Base-by-base conservation (phyloP, 1,139 yeast genomes). In the Sugiyamaella grinbergsii region DNA sequence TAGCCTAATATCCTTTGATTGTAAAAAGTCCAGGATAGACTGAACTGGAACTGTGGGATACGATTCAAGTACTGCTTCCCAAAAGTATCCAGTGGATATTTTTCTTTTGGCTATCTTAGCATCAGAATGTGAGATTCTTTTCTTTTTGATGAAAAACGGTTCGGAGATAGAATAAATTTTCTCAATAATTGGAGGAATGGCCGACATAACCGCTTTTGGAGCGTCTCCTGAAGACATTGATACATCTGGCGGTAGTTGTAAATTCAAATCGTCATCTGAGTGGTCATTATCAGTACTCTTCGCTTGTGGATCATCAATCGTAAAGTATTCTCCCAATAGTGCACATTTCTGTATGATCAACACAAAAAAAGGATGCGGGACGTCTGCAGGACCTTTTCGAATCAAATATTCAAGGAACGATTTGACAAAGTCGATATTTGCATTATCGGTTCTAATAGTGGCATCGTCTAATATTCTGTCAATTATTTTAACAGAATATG, bases 11-110 rank as follows among this genome's bases (percentile, higher is more conserved):
- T 29, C 16, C 18, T 47, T 47, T 1, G 32, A 13, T 13, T 29
- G 7, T 33, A 47, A 33, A 18, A 23, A 47, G 10, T 29, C 7
- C 24, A 32, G 7, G 19, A 47, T 47, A 4, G 36, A 11, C 16
- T 39, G 41, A 3, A 24, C 29, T 10, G 40, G 45, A 24, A 22
- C 20, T 6, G 22, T 22, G 11, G 23, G 40, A 13, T 32, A 39
- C 8, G 41, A 23, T 4, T 24, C 24, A 10, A 47, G 23, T 13
- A 47, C 45, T n/a, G 40, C 23, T 20, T 24, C 50, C 50, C 50
- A 47, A 23, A 47, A 32, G 15, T 34, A 39, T 15, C 50, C 45
- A 5, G 24, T 20, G 11, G 32, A 5, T 6, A 47, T 4, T 15
- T 39, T 41, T 10, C 18, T 20, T 26, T 10, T 32, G 2, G 50